These are phyloP conservation scores for Starmerella cellae DNA, from an alignment of 805 yeast species.

Conservation along the genomic window DNA sequence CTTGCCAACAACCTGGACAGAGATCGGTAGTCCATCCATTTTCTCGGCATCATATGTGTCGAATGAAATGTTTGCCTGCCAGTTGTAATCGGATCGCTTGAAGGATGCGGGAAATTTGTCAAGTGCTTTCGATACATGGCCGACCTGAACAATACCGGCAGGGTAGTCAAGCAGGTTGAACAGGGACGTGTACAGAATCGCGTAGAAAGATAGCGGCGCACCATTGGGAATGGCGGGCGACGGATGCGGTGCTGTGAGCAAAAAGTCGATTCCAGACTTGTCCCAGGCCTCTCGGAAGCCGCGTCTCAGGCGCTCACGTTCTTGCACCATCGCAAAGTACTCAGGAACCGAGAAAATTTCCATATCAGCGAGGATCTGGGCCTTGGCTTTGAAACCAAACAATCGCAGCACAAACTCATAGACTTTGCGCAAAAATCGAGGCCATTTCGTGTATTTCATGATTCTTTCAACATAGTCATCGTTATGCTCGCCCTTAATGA, in stretches of 20 bases:
- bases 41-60: conserved; percentile 40
- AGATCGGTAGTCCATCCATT: conserved; percentile 47
- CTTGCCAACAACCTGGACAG: conserved; percentile 48
- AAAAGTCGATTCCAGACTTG: conserved; percentile 29
- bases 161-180: conserved; percentile 45
- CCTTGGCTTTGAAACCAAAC: conserved; percentile 30
- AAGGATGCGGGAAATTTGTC: conserved; percentile 27
- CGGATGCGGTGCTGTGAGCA: conserved; percentile 31
- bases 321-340: conserved; percentile 26
- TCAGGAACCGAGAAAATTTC: conserved; percentile 25
- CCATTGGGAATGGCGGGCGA: conserved; percentile 34
- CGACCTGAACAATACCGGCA: conserved; percentile 45
- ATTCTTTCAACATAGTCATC: conserved; percentile 26
- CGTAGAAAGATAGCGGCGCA: conserved; percentile 26
- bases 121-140: conserved; percentile 34
- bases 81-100: conserved; percentile 24
- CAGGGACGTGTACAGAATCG: conserved; percentile 41
- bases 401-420: conserved; percentile 29
- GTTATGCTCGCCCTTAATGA: conserved; percentile 26
- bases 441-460: conserved; percentile 20
- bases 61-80: conserved; percentile 33
- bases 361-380: conserved; percentile 26
- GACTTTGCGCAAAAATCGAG: conserved; percentile 27
- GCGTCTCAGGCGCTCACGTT: conserved; percentile 29
- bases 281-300: conserved; percentile 28